Evolutionary conservation across 2,329 filamentous ascomycete species (phyloP).

Genomic region (Paracoccidioides brasiliensis): DNA sequence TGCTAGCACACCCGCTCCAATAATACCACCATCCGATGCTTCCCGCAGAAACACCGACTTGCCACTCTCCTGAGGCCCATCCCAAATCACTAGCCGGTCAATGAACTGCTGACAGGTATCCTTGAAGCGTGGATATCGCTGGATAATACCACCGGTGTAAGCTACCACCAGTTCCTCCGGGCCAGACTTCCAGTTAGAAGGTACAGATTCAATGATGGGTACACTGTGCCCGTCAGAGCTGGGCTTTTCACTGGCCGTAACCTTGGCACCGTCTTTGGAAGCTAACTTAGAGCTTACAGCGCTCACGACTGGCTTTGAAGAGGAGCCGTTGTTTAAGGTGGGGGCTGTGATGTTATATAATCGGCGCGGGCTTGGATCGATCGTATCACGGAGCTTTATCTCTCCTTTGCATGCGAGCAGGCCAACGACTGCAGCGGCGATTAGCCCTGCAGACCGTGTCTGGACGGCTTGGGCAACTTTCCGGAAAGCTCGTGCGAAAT

Average conservation of each 20-base stretch:
- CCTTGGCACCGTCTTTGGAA: neutral
- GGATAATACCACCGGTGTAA: constrained; percentile 63
- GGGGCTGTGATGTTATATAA: constrained; percentile 13
- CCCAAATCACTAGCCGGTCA: constrained; percentile 34
- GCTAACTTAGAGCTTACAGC: neutral
- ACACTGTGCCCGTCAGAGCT: neutral
- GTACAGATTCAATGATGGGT: constrained; percentile 4
- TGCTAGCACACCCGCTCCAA: constrained; percentile 38
- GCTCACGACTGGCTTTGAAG: constrained; percentile 12
- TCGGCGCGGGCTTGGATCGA: constrained; percentile 22
- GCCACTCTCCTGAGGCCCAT: constrained; percentile 24
- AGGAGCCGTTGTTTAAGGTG: constrained; percentile 11
- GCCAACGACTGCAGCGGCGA: constrained; percentile 59
- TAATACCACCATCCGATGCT: constrained; percentile 37
- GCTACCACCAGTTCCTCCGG: constrained; percentile 56
- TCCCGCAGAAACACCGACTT: constrained; percentile 36
- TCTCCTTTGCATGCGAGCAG: constrained; percentile 57
- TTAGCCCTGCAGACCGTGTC: constrained; percentile 57
- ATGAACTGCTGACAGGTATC: constrained; percentile 53
- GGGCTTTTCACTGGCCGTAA: neutral
- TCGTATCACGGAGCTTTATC: constrained; percentile 36
- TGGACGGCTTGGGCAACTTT: constrained; percentile 59
- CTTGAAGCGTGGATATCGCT: constrained; percentile 58
- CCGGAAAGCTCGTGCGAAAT: constrained; percentile 47
- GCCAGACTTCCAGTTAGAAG: constrained; percentile 28